Percentiles rank a stretch among this genome's conserved stretches.
These are phyloP conservation scores for Solanum lycopersicoides DNA, from an alignment of 257 asterid genomes.

Conservation along the genomic window DNA sequence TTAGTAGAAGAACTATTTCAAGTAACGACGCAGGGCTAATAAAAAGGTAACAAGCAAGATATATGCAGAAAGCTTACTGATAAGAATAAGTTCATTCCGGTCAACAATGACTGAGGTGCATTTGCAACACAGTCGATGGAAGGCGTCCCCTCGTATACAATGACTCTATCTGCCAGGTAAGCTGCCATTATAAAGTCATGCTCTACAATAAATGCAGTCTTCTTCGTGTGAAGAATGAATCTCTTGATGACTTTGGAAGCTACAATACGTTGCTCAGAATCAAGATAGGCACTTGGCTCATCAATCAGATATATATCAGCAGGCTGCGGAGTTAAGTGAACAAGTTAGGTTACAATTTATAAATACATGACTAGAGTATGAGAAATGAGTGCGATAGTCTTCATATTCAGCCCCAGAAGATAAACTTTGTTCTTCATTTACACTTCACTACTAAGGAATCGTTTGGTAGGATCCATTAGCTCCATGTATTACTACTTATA, in stretches of 20 bases:
- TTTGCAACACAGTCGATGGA: constrained; percentile 85
- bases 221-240: constrained; percentile 90
- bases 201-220: constrained; percentile 94
- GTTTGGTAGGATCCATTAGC: not conserved
- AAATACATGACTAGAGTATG: not conserved
- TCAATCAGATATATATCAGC: constrained; percentile 94
- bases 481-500: not conserved
- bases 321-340: constrained; percentile 55
- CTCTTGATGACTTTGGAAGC: constrained; percentile 98
- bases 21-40: not conserved
- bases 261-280: constrained; percentile 98
- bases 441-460: not conserved
- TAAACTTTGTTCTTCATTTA: not conserved
- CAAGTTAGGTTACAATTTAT: not conserved
- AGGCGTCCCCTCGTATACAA: constrained; percentile 86
- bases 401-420: not conserved
- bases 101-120: constrained; percentile 87
- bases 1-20: not conserved
- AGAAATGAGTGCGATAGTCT: not conserved
- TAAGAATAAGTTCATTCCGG: constrained; percentile 96
- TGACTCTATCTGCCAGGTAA: constrained; percentile 94
- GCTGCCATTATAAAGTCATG: constrained; percentile 99
- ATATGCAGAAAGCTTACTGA: constrained; percentile 45
- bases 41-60: not conserved
- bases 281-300: constrained; percentile 98